A percentile compares a stretch with the other conserved stretches of the same genome.
phyloP scores from a whole-genome alignment of 345 rosid species.

The Populus davidiana region DNA sequence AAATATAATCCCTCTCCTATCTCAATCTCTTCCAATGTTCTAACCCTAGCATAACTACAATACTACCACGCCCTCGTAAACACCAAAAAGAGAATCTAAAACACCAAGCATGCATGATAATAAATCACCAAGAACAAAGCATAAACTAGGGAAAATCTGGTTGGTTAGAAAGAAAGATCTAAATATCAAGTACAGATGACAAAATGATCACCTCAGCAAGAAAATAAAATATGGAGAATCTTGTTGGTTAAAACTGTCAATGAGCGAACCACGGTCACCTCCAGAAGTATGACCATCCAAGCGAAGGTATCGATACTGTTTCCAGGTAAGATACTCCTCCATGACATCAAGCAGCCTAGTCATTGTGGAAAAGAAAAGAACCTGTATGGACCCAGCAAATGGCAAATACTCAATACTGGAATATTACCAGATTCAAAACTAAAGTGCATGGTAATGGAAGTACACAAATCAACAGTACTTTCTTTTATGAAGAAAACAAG shows the following conservation, averaged over 20 bases:
- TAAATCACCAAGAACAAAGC: not conserved
- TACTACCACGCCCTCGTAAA: not conserved
- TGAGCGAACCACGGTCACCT: constrained; percentile 83
- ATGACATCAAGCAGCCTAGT: constrained; percentile 92
- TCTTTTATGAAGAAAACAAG: not conserved
- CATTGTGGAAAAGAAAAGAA: constrained; percentile 96
- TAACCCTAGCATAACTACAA: not conserved
- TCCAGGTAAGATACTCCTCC: constrained; percentile 80
- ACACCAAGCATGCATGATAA: not conserved
- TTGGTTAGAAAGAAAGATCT: not conserved
- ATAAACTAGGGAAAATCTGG: not conserved
- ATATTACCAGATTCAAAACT: not conserved
- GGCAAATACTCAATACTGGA: not conserved
- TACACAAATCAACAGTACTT: not conserved
- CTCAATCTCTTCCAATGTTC: not conserved
- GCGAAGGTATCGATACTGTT: constrained; percentile 78
- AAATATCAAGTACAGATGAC: constrained; percentile 9
- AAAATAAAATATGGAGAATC: constrained; percentile 80
- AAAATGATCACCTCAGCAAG: constrained; percentile 65
- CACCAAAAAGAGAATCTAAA: not conserved
- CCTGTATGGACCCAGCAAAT: constrained; percentile 43
- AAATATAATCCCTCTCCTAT: not conserved
- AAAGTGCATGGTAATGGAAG: not conserved
- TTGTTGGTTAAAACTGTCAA: constrained; percentile 62
- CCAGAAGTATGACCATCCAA: constrained; percentile 95